phyloP scores from a whole-genome alignment of 345 rosid species.

The Raphanus raphanistrum region DNA sequence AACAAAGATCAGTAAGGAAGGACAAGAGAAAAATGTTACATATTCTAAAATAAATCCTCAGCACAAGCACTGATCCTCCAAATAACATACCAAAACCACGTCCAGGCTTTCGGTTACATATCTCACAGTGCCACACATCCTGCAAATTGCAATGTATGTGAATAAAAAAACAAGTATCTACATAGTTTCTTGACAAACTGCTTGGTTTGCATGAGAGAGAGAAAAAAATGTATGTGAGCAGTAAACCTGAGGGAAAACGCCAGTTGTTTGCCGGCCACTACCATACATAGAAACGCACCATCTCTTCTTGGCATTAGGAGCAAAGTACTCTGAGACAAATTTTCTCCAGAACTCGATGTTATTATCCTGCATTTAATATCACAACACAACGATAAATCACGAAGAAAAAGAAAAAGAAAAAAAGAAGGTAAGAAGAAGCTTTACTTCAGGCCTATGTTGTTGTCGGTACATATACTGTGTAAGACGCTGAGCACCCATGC shows the following conservation, averaged over 20 bases:
- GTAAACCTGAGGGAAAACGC: slow-evolving; percentile 94
- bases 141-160: slow-evolving; percentile 40
- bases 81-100: slow-evolving; percentile 89
- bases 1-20: too few species aligned
- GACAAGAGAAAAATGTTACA: neutral
- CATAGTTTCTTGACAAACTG: neutral
- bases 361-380: slow-evolving; percentile 63
- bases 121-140: slow-evolving; percentile 99
- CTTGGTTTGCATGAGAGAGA: too few species aligned
- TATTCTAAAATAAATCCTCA: neutral
- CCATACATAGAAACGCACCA: slow-evolving; percentile 99
- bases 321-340: slow-evolving; percentile 87
- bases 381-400: neutral
- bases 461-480: slow-evolving; percentile 91
- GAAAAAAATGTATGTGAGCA: slow-evolving; percentile 18
- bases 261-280: slow-evolving; percentile 92
- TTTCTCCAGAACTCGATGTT: slow-evolving; percentile 98
- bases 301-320: slow-evolving; percentile 91
- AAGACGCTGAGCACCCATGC: slow-evolving; percentile 92
- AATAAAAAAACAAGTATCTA: neutral
- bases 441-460: slow-evolving; percentile 93
- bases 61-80: neutral
- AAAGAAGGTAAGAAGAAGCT: slow-evolving; percentile 17
- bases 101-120: slow-evolving; percentile 95
- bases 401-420: neutral